A percentile compares a stretch with the other conserved stretches of the same genome.
phyloP scores from a whole-genome alignment of 169 alveolate species.

The Neospora caninum region DNA sequence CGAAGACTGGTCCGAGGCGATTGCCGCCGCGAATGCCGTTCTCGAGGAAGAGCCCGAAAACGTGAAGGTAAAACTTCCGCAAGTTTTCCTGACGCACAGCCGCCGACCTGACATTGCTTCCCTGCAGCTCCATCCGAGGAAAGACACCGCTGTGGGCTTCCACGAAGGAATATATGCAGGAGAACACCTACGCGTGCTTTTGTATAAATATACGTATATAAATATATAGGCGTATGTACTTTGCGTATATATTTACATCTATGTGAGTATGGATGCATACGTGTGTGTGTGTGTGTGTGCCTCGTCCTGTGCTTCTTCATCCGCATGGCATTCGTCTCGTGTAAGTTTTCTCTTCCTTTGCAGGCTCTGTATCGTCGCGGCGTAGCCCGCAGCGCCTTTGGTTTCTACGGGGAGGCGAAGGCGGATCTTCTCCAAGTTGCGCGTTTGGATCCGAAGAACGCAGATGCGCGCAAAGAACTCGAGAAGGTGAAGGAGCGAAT shows the following conservation, averaged over 20 bases:
- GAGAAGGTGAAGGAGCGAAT: slow-evolving; percentile 35
- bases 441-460: slow-evolving; percentile 29
- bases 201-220: not conserved
- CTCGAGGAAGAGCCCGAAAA: slow-evolving; percentile 44
- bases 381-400: slow-evolving; percentile 39
- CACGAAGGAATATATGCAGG: not conserved
- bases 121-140: too few relatives aligned
- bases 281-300: not conserved
- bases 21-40: slow-evolving; percentile 53
- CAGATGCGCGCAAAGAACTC: slow-evolving; percentile 60
- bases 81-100: not conserved
- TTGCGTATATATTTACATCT: not conserved
- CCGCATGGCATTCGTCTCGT: not conserved
- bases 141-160: not conserved
- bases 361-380: slow-evolving; percentile 67
- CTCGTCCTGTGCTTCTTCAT: not conserved
- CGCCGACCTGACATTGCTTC: not conserved
- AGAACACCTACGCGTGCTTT: not conserved
- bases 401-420: slow-evolving; percentile 40
- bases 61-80: slow-evolving; percentile 4
- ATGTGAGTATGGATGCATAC: not conserved
- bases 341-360: not conserved
- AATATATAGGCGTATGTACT: not conserved
- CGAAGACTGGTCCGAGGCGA: slow-evolving; percentile 45
- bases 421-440: slow-evolving; percentile 48